Evolutionary conservation across 208 protist genomes (phyloP).

Genomic region (Leishmania aethiopica): DNA sequence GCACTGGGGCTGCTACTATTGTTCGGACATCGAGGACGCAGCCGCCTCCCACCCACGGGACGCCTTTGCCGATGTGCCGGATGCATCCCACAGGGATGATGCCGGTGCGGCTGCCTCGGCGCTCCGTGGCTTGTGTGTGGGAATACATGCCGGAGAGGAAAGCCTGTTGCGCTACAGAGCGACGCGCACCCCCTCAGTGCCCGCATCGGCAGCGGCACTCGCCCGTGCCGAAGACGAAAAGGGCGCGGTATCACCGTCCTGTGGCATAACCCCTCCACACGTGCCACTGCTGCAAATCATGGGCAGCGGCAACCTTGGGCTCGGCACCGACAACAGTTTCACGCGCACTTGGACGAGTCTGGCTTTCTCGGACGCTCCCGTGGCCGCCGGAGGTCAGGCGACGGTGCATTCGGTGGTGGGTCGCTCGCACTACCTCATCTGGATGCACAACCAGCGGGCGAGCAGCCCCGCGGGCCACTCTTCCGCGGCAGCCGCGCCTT

Average conservation of each 20-base stretch:
- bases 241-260: background rate
- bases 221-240: background rate
- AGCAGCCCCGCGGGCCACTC: background rate
- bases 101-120: background rate
- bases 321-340: conserved; percentile 55
- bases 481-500: background rate
- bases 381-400: background rate
- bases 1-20: conserved; percentile 91
- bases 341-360: conserved; percentile 26
- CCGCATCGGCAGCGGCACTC: background rate
- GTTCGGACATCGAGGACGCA: conserved; percentile 59
- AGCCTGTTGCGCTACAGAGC: conserved; percentile 42
- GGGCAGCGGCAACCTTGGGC: conserved; percentile 59
- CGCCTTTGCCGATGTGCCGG: conserved; percentile 3
- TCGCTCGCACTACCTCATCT: conserved; percentile 64
- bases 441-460: background rate
- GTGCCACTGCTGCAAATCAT: conserved; percentile 35
- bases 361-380: background rate
- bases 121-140: background rate
- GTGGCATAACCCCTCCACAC: background rate
- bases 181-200: background rate
- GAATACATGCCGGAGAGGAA: conserved; percentile 74
- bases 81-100: background rate
- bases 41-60: conserved; percentile 60
- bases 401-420: conserved; percentile 38